These are phyloP conservation scores for Colletotrichum sp. DNA, from an alignment of 2,329 filamentous ascomycete species.

Conservation along the genomic window DNA sequence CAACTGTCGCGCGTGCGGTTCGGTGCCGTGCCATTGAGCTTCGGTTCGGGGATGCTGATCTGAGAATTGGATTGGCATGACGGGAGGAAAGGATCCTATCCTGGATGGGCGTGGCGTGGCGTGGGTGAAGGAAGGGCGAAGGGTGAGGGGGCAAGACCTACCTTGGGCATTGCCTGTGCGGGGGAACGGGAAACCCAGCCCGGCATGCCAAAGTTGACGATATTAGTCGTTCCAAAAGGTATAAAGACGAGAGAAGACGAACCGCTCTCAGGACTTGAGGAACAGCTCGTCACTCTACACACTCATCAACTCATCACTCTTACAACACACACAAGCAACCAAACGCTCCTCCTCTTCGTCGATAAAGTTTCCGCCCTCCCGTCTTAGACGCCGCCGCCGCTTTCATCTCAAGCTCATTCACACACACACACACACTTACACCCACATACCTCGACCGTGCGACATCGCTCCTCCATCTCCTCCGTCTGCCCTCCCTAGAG, in stretches of 20 bases:
- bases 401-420: background rate
- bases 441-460: background rate
- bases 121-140: background rate
- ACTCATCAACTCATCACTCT: background rate
- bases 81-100: background rate
- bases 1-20: background rate
- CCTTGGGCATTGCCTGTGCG: background rate
- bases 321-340: background rate
- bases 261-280: background rate
- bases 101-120: background rate
- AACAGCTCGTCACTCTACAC: background rate
- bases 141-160: background rate
- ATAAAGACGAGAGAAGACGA: background rate
- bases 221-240: background rate
- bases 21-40: slow-evolving; percentile 1
- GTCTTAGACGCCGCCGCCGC: background rate
- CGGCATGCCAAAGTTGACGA: background rate
- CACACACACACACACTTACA: background rate
- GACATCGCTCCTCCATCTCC: background rate
- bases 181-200: slow-evolving; percentile 12
- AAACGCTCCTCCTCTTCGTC: background rate
- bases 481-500: background rate
- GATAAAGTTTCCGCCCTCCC: background rate
- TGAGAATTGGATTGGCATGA: background rate
- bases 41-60: slow-evolving; percentile 5